Conservation (phyloP, 495 filamentous ascomycete species). For the Penicillium argentinense region DNA sequence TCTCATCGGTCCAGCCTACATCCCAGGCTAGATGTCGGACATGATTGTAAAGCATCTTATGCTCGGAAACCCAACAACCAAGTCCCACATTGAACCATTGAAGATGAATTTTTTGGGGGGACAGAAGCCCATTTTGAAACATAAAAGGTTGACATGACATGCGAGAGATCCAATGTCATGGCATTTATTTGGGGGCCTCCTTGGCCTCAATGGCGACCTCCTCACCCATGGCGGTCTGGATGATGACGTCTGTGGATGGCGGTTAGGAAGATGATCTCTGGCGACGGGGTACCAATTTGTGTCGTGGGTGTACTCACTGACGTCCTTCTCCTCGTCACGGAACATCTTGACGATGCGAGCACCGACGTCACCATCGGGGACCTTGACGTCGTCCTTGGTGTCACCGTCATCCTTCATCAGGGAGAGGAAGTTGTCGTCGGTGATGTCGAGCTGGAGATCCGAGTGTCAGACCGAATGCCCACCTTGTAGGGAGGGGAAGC, state of each 20-base stretch:
- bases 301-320: conserved; percentile 61
- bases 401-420: conserved; percentile 79
- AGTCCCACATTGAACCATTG: conserved; percentile 33
- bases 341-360: conserved; percentile 77
- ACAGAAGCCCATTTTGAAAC: conserved; percentile 29
- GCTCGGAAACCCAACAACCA: conserved; percentile 28
- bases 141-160: conserved; percentile 35
- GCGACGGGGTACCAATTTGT: too few species aligned
- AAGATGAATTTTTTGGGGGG: conserved; percentile 28
- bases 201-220: conserved; percentile 91
- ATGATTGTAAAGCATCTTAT: conserved; percentile 22
- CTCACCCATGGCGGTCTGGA: conserved; percentile 95
- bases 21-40: conserved; percentile 37
- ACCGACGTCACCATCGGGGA: conserved; percentile 85
- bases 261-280: conserved; percentile 5
- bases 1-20: conserved; percentile 37
- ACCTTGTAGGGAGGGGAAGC: not conserved
- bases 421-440: conserved; percentile 87
- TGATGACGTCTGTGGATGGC: conserved; percentile 66
- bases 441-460: conserved; percentile 68
- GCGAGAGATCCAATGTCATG: conserved; percentile 26
- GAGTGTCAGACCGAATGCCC: not conserved
- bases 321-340: conserved; percentile 71
- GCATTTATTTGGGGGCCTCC: conserved; percentile 64
- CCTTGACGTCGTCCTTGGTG: conserved; percentile 91